Evolutionary conservation across 805 yeast genomes (phyloP).

Genomic region (Yarrowia sp.): DNA sequence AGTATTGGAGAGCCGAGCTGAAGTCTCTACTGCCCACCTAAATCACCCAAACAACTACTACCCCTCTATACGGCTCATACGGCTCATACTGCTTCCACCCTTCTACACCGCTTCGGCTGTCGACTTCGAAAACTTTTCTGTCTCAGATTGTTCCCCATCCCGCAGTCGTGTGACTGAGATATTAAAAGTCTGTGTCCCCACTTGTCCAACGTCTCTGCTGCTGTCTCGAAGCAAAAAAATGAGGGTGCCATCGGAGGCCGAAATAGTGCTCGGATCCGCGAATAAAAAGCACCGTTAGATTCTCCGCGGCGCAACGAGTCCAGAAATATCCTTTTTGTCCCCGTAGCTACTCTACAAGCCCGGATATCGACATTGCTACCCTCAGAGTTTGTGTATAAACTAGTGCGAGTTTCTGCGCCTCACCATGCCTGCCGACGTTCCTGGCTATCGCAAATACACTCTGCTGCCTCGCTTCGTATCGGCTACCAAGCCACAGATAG

Average conservation of each 20-base stretch:
- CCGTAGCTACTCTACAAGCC: too few relatives aligned
- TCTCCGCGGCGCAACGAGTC: not conserved
- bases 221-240: not conserved
- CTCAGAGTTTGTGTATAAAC: not conserved
- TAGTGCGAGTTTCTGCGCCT: not conserved
- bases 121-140: too few relatives aligned
- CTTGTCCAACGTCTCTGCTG: not conserved
- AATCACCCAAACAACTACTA: too few relatives aligned
- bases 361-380: too few relatives aligned
- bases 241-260: too few relatives aligned
- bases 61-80: too few relatives aligned
- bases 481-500: not conserved
- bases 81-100: too few relatives aligned
- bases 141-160: not conserved
- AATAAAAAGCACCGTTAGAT: not conserved
- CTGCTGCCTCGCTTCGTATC: not conserved
- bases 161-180: not conserved
- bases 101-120: not conserved
- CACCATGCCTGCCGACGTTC: not conserved
- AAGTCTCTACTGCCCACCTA: too few relatives aligned
- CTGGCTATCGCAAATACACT: not conserved
- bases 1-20: too few relatives aligned
- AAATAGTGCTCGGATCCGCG: not conserved
- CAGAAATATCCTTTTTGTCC: too few relatives aligned
- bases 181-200: not conserved